Evolutionary conservation across 2,329 filamentous ascomycete species (phyloP).

Genomic region (Epichloe sibirici): DNA sequence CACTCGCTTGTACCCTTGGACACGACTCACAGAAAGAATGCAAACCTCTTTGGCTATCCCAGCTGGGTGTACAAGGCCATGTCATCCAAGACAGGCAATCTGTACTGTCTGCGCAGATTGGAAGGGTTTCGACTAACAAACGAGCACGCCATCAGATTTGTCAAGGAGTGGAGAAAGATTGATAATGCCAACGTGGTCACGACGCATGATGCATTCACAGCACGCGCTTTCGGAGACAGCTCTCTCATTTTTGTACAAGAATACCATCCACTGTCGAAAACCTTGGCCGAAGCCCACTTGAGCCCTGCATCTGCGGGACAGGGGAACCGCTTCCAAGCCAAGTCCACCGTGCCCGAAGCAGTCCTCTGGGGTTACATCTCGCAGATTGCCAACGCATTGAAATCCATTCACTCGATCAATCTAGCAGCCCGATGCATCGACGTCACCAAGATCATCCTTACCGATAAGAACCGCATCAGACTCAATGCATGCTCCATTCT

Average conservation of each 20-base stretch:
- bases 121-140: conserved; percentile 84
- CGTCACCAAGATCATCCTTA: conserved; percentile 78
- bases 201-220: conserved; percentile 87
- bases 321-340: conserved; percentile 33
- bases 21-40: conserved; percentile 65
- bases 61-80: conserved; percentile 95
- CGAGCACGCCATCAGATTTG: conserved; percentile 74
- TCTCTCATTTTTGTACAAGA: conserved; percentile 90
- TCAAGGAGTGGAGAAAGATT: conserved; percentile 82
- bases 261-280: conserved; percentile 85
- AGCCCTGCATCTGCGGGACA: conserved; percentile 22
- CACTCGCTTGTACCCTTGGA: conserved; percentile 88
- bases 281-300: conserved; percentile 73
- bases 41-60: conserved; percentile 69
- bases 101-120: conserved; percentile 77
- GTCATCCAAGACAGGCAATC: conserved; percentile 75
- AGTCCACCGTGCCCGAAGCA: conserved; percentile 49
- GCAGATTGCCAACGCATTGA: conserved; percentile 80
- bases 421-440: conserved; percentile 81
- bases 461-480: conserved; percentile 79
- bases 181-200: conserved; percentile 72
- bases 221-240: conserved; percentile 82
- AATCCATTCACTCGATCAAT: conserved; percentile 68
- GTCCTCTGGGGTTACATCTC: conserved; percentile 85
- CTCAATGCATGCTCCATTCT: conserved; percentile 80